Evolutionary conservation across 352 stramenopile species (phyloP).

Genomic region (Aphanomyces astaci): DNA sequence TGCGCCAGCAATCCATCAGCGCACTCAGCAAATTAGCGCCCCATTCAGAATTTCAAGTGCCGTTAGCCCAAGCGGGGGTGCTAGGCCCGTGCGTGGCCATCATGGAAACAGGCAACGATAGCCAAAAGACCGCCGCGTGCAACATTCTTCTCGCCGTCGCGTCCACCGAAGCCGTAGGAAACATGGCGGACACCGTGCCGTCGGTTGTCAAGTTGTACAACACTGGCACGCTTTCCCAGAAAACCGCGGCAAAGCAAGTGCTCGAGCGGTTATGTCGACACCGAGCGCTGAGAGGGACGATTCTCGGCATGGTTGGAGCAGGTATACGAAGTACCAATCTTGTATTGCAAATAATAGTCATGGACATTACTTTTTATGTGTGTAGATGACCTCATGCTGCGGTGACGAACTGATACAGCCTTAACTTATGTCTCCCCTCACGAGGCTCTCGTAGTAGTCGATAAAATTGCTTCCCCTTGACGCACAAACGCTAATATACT

Average conservation of each 20-base stretch:
- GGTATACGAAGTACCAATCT: no score
- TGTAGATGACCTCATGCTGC: background rate
- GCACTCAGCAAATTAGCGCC: conserved; percentile 18
- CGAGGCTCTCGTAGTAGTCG: no score
- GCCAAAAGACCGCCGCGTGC: conserved; percentile 19
- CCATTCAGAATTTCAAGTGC: conserved; percentile 20
- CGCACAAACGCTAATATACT: no score
- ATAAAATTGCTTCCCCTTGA: no score
- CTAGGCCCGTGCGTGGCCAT: conserved; percentile 20
- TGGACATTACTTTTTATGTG: no score
- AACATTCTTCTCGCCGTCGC: conserved; percentile 8
- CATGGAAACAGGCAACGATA: conserved; percentile 18
- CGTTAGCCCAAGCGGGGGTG: conserved; percentile 12
- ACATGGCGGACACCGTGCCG: conserved; percentile 8
- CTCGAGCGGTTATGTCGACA: conserved; percentile 17
- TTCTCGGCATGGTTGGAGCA: background rate
- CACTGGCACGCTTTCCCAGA: conserved; percentile 15
- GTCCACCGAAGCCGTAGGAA: background rate
- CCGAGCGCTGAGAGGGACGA: conserved; percentile 1
- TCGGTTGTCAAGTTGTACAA: conserved; percentile 19
- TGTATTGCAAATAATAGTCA: no score
- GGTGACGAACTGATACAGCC: no score
- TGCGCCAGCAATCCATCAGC: conserved; percentile 18
- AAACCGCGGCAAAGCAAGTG: conserved; percentile 14
- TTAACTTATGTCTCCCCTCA: no score